Conservation (phyloP, 2,329 filamentous ascomycete genomes). For the Diplodia seriata region DNA sequence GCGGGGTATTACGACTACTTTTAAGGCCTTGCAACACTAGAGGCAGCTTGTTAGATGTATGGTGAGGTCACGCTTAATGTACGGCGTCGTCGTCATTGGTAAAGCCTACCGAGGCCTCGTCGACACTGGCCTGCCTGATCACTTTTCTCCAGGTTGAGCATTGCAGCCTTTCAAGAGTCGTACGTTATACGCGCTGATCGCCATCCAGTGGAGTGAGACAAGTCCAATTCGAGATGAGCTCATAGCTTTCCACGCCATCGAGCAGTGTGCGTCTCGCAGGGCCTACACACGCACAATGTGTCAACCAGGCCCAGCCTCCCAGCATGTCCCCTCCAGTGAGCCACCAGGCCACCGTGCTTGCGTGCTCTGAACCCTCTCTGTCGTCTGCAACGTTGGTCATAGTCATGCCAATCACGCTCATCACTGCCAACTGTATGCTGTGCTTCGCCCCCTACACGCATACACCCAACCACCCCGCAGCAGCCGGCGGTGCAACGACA, state of each 20-base stretch:
- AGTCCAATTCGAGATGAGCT: constrained; percentile 13
- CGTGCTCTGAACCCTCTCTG: constrained; percentile 12
- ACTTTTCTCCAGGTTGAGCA: not conserved
- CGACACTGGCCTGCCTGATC: not conserved
- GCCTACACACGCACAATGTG: constrained; percentile 9
- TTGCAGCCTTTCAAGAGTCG: not conserved
- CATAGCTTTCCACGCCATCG: constrained; percentile 23
- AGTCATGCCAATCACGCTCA: constrained; percentile 13
- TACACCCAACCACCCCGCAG: constrained; percentile 1
- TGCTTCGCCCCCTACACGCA: constrained; percentile 13
- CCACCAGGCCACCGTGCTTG: constrained; percentile 9
- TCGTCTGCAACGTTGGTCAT: constrained; percentile 16
- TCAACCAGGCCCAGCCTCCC: constrained; percentile 6
- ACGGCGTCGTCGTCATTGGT: not conserved
- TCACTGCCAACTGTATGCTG: constrained; percentile 25
- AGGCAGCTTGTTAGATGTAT: not conserved
- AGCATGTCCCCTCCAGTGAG: constrained; percentile 7
- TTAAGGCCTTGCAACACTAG: constrained; percentile 15
- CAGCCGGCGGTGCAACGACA: constrained; percentile 3
- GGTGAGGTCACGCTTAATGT: not conserved
- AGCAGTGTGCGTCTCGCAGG: constrained; percentile 14
- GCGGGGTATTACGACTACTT: constrained; percentile 5
- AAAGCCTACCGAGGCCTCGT: not conserved
- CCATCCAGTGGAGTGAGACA: constrained; percentile 21
- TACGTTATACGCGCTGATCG: constrained; percentile 20